Conservation (phyloP, 2,329 filamentous ascomycete genomes). For the Colletotrichum sp. region DNA sequence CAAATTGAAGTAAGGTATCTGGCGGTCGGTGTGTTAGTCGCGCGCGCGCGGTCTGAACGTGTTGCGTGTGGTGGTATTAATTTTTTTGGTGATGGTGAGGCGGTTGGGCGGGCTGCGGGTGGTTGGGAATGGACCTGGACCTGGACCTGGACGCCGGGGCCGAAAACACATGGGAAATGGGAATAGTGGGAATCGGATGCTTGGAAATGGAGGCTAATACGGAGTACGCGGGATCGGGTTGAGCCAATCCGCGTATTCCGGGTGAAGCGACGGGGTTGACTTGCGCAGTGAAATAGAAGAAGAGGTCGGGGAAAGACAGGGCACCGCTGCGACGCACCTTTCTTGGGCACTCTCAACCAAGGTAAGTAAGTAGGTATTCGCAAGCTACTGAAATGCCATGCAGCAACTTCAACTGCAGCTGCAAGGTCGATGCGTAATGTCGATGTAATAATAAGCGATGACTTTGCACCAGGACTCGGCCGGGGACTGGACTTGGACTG, state of each 20-base stretch:
- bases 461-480: background rate
- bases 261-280: background rate
- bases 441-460: background rate
- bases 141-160: background rate
- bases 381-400: background rate
- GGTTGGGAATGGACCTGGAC: slow-evolving; percentile 3
- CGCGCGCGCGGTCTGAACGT: background rate
- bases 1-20: background rate
- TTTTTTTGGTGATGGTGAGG: background rate
- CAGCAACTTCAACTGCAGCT: background rate
- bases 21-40: background rate
- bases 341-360: background rate
- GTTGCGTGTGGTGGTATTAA: background rate
- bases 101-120: background rate
- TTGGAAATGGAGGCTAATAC: background rate
- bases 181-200: background rate
- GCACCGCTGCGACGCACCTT: background rate
- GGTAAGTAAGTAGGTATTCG: background rate
- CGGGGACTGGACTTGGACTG: background rate
- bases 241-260: slow-evolving; percentile 13
- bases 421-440: background rate
- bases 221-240: slow-evolving; percentile 12
- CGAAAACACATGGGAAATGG: background rate
- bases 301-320: background rate
- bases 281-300: background rate